A percentile compares a stretch with the other conserved stretches of the same genome.
Evolutionary conservation across 768 basidiomycete genomes (phyloP).

Genomic region (Calocybe indica): DNA sequence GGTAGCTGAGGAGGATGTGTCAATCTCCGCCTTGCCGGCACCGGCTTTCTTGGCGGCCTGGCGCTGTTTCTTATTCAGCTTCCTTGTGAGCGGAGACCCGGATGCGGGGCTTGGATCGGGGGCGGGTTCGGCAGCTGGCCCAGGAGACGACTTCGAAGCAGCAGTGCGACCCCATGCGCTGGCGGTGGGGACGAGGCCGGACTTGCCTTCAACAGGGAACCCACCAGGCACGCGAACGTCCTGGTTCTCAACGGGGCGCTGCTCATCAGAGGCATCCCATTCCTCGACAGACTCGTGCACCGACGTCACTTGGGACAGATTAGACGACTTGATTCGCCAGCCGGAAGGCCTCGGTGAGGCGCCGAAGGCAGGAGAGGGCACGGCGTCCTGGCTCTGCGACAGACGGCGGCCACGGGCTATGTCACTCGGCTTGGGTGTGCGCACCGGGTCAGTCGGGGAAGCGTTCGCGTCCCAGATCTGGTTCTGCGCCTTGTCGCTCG

Average conservation of each 20-base stretch:
- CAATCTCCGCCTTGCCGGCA: slow-evolving; percentile 11
- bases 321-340: slow-evolving; percentile 11
- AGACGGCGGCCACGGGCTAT: slow-evolving; percentile 7
- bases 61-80: slow-evolving; percentile 24
- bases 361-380: not conserved
- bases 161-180: slow-evolving; percentile 18
- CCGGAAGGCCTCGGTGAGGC: slow-evolving; percentile 6
- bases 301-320: too few relatives aligned
- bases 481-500: not conserved
- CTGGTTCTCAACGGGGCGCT: not conserved
- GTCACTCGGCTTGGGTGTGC: slow-evolving; percentile 1
- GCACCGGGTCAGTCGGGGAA: slow-evolving; percentile 1
- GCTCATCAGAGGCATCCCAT: not conserved
- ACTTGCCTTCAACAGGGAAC: slow-evolving; percentile 2
- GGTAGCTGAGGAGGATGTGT: slow-evolving; percentile 7
- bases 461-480: not conserved
- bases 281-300: too few relatives aligned
- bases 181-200: not conserved
- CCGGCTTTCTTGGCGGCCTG: slow-evolving; percentile 13
- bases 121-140: slow-evolving; percentile 1
- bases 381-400: slow-evolving; percentile 4
- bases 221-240: slow-evolving; percentile 3
- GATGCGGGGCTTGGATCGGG: slow-evolving; percentile 6
- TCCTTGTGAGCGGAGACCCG: slow-evolving; percentile 16
- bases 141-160: slow-evolving; percentile 2